Base-by-base conservation (phyloP, 805 yeast genomes). In the Henningerozyma blattae region DNA sequence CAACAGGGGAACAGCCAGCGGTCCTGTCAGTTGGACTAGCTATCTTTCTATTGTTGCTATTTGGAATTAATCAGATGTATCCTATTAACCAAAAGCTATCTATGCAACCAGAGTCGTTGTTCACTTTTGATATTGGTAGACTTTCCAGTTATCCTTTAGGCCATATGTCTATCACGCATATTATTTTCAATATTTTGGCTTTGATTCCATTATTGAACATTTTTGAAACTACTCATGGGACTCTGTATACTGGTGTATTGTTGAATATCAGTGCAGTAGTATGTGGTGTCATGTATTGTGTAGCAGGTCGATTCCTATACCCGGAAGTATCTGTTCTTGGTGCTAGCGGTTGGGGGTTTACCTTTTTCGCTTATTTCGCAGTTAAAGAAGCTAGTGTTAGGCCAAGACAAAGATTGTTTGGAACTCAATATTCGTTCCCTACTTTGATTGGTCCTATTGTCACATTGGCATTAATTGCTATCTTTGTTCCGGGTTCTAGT, bases 161-260 rank as follows among this genome's bases (percentile, higher is more conserved):
- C 19, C 95, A 85, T 54, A 46, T 61, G n/a, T 66, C 70, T 16
- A 41, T 72, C 16, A 39, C 75, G 33, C 94, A 84, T 51, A 59
- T 85, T 51, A 30, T 69, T 4, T 56, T 79, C 45, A 84, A 83
- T 46, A 37, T 72, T 7, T 39, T 72, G 26, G 68, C 78, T 1
- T 50, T 85, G 30, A 61, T 69, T 37, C 68, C 78, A 1, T 74
- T 81, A 15, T 53, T 84, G 46, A 62, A 77, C 10, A 62, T 65
- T 33, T 85, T 77, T 54, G 95, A 85, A 61, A 60, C 66, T 36
- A 52, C 58, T 16, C 78, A 83, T 47, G 96, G 95, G 5, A 84
- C 96, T 0, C 79, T 85, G 3, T 73, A 83, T 54, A 80, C 94
- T 4, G 95, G 93, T 4, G 64, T 86, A 30, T 76, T 85, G 13